Evolutionary conservation across 352 stramenopile species (phyloP).

Genomic region (Peronospora destructor): DNA sequence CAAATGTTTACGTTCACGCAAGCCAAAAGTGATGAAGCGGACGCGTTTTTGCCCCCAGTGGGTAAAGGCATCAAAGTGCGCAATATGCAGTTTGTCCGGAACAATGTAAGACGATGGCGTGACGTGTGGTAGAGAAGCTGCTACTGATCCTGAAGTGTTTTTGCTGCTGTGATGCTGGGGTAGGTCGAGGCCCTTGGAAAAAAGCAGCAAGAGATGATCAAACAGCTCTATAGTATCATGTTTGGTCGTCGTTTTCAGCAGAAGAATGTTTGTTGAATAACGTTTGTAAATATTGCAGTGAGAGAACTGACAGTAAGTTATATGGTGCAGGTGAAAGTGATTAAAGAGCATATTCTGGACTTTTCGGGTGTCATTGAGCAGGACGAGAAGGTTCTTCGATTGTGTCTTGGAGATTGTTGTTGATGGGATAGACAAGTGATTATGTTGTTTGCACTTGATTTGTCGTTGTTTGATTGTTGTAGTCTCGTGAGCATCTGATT

Average conservation of each 20-base stretch:
- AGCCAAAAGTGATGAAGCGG: constrained; percentile 41
- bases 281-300: not conserved
- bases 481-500: constrained; percentile 53
- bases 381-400: constrained; percentile 46
- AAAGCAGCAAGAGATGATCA: constrained; percentile 64
- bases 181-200: constrained; percentile 64
- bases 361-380: constrained; percentile 62
- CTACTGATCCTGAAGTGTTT: not conserved
- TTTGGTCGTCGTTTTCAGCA: constrained; percentile 71
- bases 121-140: not conserved
- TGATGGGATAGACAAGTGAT: not conserved
- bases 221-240: constrained; percentile 78
- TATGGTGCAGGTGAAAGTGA: constrained; percentile 49
- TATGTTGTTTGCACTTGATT: not conserved
- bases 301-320: not conserved
- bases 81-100: constrained; percentile 50
- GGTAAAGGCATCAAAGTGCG: constrained; percentile 51
- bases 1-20: constrained; percentile 61
- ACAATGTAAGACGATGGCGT: constrained; percentile 30
- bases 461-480: constrained; percentile 1
- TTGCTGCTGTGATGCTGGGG: not conserved
- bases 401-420: not conserved
- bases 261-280: constrained; percentile 50
- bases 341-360: constrained; percentile 78
- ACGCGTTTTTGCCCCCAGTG: constrained; percentile 53